Evolutionary conservation across 768 basidiomycete genomes (phyloP), one percentile per base, ranked within the genome.

Genomic region (Coprinopsis sp.): DNA sequence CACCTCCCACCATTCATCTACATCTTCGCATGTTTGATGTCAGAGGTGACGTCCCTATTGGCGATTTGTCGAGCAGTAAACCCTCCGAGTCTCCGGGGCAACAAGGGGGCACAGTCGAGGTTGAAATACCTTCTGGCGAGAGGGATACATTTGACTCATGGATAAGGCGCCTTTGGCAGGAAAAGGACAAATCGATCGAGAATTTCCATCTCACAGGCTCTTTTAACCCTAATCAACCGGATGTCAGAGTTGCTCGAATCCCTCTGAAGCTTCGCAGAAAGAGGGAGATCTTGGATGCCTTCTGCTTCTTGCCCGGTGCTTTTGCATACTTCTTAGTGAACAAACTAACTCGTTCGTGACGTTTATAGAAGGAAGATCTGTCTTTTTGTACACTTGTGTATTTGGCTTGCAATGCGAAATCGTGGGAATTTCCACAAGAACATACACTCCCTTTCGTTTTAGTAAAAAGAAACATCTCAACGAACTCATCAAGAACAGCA

Each of bases 1-100:
- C 93, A 3, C 93, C 95, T 1, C 95, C 94, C 0, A 68, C 73
- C 6, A 75, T 99, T 29, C 89, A 95, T 65, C 75, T 97, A 56
- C 95, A 98, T 62, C 62, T 98, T 33, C 81, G 91, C 37, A 67
- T 85, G 53, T 91, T 88, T 60, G 71, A 86, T 51, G 85, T 91
- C 12, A 67, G 73, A 13, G 61, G 60, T 19, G 77, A 79, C 25
- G 71, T 91, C 10, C 90, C 90, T 3, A 81, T 91, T 45, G 85
- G 87, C 22, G 71, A 82, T 60, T 47, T 81, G 46, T 63, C 76
- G 28, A 44, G 64, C n/a, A 51, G 59, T 30, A 65, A 58, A 45
- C 27, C 40, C 7, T 21, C 16, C 14, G n/a, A 30, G 14, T 28
- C 39, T 12, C 33, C 21, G 27, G 42, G 23, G 6, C 27, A 44